Evolutionary conservation across 2,329 filamentous ascomycete species (phyloP).

Genomic region (Elsinoe fawcettii): DNA sequence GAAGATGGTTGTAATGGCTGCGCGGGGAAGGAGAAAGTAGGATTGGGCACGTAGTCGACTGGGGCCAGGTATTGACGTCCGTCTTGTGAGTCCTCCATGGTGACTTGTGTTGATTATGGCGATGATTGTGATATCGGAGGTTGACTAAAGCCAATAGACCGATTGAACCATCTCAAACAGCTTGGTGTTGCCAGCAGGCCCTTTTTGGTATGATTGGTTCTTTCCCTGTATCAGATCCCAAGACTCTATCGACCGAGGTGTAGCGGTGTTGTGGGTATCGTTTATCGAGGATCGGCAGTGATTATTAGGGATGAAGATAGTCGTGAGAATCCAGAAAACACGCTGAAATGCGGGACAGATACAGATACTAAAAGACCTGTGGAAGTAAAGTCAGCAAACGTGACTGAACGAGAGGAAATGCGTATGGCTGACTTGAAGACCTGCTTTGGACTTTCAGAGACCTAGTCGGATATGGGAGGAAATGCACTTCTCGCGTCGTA

Average conservation of each 20-base stretch:
- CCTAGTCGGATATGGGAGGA: background rate
- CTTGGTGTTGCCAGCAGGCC: background rate
- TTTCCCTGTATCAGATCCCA: no score
- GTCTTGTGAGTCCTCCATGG: slow-evolving; percentile 3
- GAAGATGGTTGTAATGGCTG: slow-evolving; percentile 26
- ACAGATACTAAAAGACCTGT: background rate
- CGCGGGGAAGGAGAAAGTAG: slow-evolving; percentile 43
- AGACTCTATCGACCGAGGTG: background rate
- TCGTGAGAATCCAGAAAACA: slow-evolving; percentile 5
- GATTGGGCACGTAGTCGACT: slow-evolving; percentile 41
- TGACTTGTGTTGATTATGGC: background rate
- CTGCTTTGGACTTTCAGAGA: slow-evolving; percentile 5
- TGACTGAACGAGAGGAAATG: background rate
- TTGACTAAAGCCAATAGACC: background rate
- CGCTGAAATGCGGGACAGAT: slow-evolving; percentile 7
- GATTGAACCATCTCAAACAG: background rate
- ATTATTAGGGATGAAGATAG: background rate
- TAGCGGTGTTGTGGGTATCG: background rate
- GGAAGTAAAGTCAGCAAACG: background rate
- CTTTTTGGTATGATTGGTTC: background rate
- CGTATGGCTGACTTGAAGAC: background rate
- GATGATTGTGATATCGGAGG: background rate
- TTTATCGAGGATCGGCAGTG: background rate
- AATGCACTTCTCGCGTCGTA: slow-evolving; percentile 13
- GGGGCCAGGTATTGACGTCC: slow-evolving; percentile 17